Base-by-base conservation (phyloP, 2,329 filamentous ascomycete species). In the Triangularia verruculosa region DNA sequence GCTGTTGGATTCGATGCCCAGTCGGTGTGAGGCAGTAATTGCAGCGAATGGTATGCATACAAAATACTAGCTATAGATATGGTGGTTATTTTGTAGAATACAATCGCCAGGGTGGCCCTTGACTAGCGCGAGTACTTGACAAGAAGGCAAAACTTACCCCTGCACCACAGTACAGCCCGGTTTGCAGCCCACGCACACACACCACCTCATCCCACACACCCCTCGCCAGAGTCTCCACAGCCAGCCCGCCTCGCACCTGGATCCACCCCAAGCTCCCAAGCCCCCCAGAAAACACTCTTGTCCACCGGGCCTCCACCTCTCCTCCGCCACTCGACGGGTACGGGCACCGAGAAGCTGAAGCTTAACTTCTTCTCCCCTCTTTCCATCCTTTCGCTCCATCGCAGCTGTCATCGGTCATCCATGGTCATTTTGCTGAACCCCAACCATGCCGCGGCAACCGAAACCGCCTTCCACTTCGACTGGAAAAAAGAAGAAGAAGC, bases 321-420 rank as follows among this genome's bases (percentile, higher is more conserved):
- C 61, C 57, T 66, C 65, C 65, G 60, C 61, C 65, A 66, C 64
- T 20, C 34, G 34, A 57, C 65, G 67, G 67, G 67, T 68, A 68
- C 67, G n/a, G 63, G 61, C 61, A 67, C 67, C 67, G 65, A 66
- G 39, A 65, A 63, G 52, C 61, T 62, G 59, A 63, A 62, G 54
- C 61, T n/a, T n/a, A n/a, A n/a, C n/a, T n/a, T n/a, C 61, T 56
- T 59, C 61, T 64, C 55, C 57, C 59, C 51, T 61, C 27, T 43
- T 11, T 47, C 58, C 34, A 7, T 32, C 2, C 57, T 15, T 32
- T 25, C 7, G n/a, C 6, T 53, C 54, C 20, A 22, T 22, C 24
- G 13, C 47, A 24, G 1, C 30, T 11, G 28, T 54, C 57, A 20
- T n/a, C 30, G 4, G 39, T 47, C n/a, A 47, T 17, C 11, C 22